A percentile compares a stretch with the other conserved stretches of the same genome.
Evolutionary conservation across 345 rosid species (phyloP).

Genomic region (Eucalyptus grandis): DNA sequence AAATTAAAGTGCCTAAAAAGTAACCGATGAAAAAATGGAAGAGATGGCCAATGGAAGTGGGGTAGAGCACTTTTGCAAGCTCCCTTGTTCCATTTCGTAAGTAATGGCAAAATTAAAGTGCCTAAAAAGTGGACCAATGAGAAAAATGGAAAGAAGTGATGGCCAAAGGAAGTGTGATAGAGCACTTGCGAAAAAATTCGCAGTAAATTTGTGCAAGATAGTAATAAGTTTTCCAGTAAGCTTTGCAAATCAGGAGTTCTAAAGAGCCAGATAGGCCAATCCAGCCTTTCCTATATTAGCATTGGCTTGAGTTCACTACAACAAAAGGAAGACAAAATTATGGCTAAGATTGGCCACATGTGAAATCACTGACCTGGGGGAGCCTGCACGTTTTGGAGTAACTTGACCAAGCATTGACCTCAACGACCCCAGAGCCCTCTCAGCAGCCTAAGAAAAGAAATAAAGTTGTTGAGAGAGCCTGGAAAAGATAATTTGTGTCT

Average conservation of each 20-base stretch:
- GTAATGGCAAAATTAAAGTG: not conserved
- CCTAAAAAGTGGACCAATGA: not conserved
- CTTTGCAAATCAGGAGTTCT: not conserved
- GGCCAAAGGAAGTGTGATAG: not conserved
- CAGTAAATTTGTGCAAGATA: not conserved
- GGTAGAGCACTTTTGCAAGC: not conserved
- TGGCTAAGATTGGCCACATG: not conserved
- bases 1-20: not conserved
- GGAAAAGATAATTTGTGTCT: not conserved
- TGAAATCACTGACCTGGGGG: slow-evolving; percentile 60
- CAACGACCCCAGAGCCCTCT: slow-evolving; percentile 64
- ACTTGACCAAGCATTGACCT: slow-evolving; percentile 56
- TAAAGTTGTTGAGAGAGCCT: not conserved
- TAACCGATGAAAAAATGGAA: not conserved
- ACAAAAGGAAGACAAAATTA: not conserved
- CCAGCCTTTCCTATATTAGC: not conserved
- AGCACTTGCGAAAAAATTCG: not conserved
- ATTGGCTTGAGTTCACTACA: not conserved
- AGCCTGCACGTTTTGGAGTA: slow-evolving; percentile 57
- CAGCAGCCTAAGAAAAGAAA: slow-evolving; percentile 60
- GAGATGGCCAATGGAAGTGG: not conserved
- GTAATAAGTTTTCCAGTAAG: not conserved
- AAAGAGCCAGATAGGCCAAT: not conserved
- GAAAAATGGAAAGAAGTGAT: not conserved
- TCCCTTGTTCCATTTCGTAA: not conserved